Base-by-base conservation (phyloP, 75 land plant genomes). In the Cryptomeria japonica region DNA sequence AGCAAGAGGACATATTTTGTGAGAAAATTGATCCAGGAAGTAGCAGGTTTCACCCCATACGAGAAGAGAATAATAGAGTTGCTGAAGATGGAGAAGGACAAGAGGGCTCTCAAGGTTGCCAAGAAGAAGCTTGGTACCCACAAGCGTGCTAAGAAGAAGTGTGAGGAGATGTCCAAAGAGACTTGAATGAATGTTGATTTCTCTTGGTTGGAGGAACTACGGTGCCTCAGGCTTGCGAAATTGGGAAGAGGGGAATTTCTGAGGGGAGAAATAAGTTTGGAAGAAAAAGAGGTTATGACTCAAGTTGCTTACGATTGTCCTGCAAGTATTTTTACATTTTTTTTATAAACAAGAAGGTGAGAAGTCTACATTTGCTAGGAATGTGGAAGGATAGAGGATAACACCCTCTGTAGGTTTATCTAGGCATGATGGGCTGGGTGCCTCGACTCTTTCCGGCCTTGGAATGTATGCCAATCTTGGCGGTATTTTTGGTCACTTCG, bases 111-210 rank as follows among this genome's bases (percentile, higher is more conserved):
- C 87, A 97, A 97, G 87, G 94, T 97, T 11, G 99, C 99, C 6
- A 97, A 97, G 95, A 92, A 94, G 88, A 96, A 95, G 93, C 85
- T 97, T n/a, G 99, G 99, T n/a, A 96, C 97, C 7, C 99, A 97
- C 88, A 92, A 95, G 93, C 89, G 99, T 46, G 99, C 99, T 83
- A 97, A 97, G 93, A 94, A 90, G 93, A 97, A 97, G 98, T 87
- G 98, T 49, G 99, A 97, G 89, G 99, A 97, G 90, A 97, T 96
- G 99, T 86, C 97, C 82, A 90, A 70, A n/a, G n/a, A n/a, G n/a
- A n/a, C n/a, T n/a, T n/a, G n/a, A n/a, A n/a, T n/a, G n/a, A n/a
- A n/a, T n/a, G n/a, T n/a, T n/a, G n/a, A n/a, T n/a, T n/a, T n/a
- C n/a, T n/a, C n/a, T n/a, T n/a, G n/a, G n/a, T n/a, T n/a, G n/a